Conservation (phyloP, 2,329 filamentous ascomycete species). For the Botrytis deweyae region DNA sequence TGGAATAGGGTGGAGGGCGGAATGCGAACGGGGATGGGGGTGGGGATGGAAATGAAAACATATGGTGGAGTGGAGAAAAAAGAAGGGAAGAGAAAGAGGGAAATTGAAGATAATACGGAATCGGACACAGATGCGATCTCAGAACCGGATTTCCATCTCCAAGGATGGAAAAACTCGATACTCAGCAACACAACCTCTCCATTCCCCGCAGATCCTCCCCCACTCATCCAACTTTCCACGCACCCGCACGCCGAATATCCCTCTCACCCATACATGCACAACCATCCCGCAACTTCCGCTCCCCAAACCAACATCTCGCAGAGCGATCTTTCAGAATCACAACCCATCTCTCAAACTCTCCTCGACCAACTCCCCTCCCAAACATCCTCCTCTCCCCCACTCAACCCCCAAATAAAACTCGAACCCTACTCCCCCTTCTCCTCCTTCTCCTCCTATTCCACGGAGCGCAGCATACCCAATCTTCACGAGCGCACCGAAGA, state of each 20-base stretch:
- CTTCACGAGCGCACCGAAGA: not conserved
- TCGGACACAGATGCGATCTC: slow-evolving; percentile 1
- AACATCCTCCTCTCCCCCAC: not conserved
- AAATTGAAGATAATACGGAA: not conserved
- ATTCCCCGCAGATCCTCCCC: not conserved
- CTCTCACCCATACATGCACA: not conserved
- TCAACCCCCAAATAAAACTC: not conserved
- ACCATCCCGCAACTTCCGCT: no score
- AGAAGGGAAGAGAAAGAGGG: not conserved
- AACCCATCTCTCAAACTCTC: not conserved
- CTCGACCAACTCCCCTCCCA: not conserved
- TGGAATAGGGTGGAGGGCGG: no score
- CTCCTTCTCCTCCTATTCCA: not conserved
- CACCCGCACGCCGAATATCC: not conserved
- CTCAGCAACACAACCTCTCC: no score
- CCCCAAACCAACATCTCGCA: no score
- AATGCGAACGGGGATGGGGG: not conserved
- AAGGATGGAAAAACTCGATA: not conserved
- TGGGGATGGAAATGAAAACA: not conserved
- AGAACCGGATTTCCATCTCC: not conserved
- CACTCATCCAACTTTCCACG: not conserved
- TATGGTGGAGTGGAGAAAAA: not conserved
- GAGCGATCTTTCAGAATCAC: no score
- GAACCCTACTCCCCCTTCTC: not conserved
- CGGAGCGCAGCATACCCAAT: not conserved